These are phyloP conservation scores for Neotropicomus parvogracilis DNA, from an alignment of 1,284 basidiomycete genomes.

Conservation along the genomic window DNA sequence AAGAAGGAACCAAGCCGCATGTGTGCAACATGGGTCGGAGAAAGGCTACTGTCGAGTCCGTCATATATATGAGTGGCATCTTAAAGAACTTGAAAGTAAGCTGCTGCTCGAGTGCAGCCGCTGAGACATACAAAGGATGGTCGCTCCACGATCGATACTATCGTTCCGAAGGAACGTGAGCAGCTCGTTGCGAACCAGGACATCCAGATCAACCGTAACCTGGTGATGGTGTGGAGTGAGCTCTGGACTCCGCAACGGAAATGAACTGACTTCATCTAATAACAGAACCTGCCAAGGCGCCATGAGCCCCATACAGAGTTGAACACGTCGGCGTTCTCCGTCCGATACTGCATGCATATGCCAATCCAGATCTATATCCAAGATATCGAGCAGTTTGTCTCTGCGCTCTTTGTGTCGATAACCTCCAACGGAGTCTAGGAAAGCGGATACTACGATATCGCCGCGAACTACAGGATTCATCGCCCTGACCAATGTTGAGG, in stretches of 20 bases:
- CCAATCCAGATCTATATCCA: conserved; percentile 94
- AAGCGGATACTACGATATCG: conserved; percentile 86
- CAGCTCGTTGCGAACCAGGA: conserved; percentile 89
- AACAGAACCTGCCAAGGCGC: conserved; percentile 90
- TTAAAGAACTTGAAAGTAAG: conserved; percentile 33
- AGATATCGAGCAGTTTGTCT: conserved; percentile 82
- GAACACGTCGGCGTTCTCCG: conserved; percentile 90
- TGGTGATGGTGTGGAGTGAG: conserved; percentile 27
- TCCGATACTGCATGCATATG: conserved; percentile 93
- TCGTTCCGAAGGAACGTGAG: conserved; percentile 86
- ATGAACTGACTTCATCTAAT: conserved; percentile 76
- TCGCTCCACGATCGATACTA: conserved; percentile 77
- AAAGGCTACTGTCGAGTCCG: conserved; percentile 61
- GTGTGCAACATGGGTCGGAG: conserved; percentile 89
- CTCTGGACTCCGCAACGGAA: conserved; percentile 2
- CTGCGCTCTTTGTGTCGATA: conserved; percentile 90
- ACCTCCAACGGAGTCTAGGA: conserved; percentile 93
- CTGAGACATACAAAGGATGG: conserved; percentile 78
- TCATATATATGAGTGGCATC: conserved; percentile 97
- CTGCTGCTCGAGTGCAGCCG: background rate
- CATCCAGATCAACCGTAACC: conserved; percentile 99
- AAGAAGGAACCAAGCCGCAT: conserved; percentile 80
- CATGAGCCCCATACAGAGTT: conserved; percentile 98
- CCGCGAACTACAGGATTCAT: conserved; percentile 95
- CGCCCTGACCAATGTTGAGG: conserved; percentile 53